phyloP scores from a whole-genome alignment of 2,329 filamentous ascomycete species.

The Arthrocladium fulminans region DNA sequence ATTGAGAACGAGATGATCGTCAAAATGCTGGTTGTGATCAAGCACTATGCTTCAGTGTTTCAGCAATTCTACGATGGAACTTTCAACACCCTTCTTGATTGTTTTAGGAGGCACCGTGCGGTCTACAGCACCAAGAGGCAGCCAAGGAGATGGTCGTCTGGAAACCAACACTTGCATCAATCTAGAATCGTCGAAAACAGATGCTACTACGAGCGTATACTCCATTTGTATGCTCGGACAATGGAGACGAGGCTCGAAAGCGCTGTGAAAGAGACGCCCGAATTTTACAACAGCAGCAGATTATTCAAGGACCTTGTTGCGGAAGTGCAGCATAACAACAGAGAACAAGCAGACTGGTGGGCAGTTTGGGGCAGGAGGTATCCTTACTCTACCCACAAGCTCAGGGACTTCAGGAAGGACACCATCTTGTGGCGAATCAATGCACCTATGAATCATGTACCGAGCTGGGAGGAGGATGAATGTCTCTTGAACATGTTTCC shows the following conservation, averaged over 20 bases:
- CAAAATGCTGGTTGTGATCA: background rate
- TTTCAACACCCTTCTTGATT: background rate
- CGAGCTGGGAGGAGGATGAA: conserved; percentile 4
- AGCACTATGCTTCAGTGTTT: background rate
- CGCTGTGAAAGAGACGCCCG: background rate
- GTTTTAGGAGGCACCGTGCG: background rate
- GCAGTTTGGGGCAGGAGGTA: conserved; percentile 2
- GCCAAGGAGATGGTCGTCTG: background rate
- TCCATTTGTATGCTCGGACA: background rate
- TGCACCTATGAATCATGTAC: background rate
- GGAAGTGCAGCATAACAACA: background rate
- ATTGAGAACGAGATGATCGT: background rate
- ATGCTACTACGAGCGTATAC: background rate
- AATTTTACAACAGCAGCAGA: background rate
- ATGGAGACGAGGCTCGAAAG: background rate
- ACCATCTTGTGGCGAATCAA: background rate
- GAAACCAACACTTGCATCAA: background rate
- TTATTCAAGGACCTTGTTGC: background rate
- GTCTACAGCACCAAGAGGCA: background rate
- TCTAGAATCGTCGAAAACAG: background rate
- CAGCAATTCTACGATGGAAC: background rate
- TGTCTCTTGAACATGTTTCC: background rate
- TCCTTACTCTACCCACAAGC: background rate
- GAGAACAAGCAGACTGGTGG: background rate
- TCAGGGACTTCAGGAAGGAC: background rate